A percentile compares a stretch with the other conserved stretches of the same genome.
phyloP scores from a whole-genome alignment of 176 grass and related monocot species.

The Raddia distichophylla region DNA sequence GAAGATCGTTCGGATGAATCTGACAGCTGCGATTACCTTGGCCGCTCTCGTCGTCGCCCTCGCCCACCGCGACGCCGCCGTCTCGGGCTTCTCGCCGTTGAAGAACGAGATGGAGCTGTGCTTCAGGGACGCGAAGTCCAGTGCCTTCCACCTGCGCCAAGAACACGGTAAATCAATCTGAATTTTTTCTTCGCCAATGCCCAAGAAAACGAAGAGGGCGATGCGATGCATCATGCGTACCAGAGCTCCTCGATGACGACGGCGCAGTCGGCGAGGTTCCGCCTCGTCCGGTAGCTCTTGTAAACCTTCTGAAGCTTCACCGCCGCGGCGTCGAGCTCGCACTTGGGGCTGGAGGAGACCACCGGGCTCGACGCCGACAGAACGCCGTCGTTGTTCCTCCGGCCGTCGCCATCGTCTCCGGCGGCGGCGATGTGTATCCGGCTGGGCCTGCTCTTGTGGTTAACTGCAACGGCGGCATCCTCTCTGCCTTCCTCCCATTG shows the following conservation, averaged over 20 bases:
- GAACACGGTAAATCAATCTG: not conserved
- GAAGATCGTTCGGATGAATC: not conserved
- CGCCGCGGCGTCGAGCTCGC: slow-evolving; percentile 69
- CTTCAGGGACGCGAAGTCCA: slow-evolving; percentile 87
- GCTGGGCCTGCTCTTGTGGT: not conserved
- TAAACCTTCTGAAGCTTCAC: slow-evolving; percentile 90
- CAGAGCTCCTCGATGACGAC: slow-evolving; percentile 96
- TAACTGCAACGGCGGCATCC: not conserved
- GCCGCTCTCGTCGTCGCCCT: slow-evolving; percentile 81
- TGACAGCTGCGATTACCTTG: slow-evolving; percentile 62
- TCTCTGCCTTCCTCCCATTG: slow-evolving; percentile 48
- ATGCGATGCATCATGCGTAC: slow-evolving; percentile 30
- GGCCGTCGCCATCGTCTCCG: not conserved
- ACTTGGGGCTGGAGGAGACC: slow-evolving; percentile 49
- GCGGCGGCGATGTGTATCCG: not conserved
- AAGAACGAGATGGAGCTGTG: slow-evolving; percentile 94
- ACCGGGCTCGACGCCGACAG: slow-evolving; percentile 26
- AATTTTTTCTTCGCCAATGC: not conserved
- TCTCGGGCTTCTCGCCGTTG: slow-evolving; percentile 77
- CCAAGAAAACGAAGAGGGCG: not conserved
- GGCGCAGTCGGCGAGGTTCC: slow-evolving; percentile 85
- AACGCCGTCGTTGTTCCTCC: slow-evolving; percentile 1
- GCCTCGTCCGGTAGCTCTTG: slow-evolving; percentile 84
- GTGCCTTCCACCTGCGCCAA: slow-evolving; percentile 77
- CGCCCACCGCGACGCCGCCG: slow-evolving; percentile 84